These are phyloP conservation scores for Musa itinerans DNA, from an alignment of 176 grass and related monocot genomes.

Conservation along the genomic window DNA sequence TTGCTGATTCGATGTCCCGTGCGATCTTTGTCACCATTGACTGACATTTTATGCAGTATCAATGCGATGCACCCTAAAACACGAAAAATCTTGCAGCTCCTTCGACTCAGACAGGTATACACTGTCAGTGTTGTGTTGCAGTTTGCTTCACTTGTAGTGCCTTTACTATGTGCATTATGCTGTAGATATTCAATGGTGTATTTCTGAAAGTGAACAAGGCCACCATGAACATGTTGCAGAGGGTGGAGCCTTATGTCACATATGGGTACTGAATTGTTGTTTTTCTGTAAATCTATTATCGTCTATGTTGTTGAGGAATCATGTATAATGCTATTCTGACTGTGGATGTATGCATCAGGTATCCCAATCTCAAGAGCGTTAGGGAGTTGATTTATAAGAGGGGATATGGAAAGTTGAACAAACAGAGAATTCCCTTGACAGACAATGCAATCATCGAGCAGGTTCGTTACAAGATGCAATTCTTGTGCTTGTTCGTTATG, in stretches of 20 bases:
- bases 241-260: constrained; percentile 89
- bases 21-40: no score
- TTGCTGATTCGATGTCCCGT: background rate
- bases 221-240: no score
- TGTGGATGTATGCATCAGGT: constrained; percentile 26
- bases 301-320: background rate
- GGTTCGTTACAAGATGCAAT: constrained; percentile 22
- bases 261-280: constrained; percentile 43
- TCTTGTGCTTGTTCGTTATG: background rate
- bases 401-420: constrained; percentile 27
- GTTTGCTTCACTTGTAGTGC: no score
- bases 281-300: background rate
- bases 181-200: constrained; percentile 49
- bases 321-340: background rate
- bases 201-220: constrained; percentile 76
- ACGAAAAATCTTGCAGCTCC: constrained; percentile 64
- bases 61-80: constrained; percentile 94
- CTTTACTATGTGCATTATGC: no score
- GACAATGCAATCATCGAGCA: constrained; percentile 67
- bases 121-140: no score
- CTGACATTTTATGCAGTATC: constrained; percentile 36
- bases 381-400: constrained; percentile 74
- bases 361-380: constrained; percentile 84
- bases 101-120: constrained; percentile 67
- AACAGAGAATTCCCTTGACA: constrained; percentile 53